These are phyloP conservation scores for Podospora sp. DNA, from an alignment of 495 filamentous ascomycete genomes.

Conservation along the genomic window DNA sequence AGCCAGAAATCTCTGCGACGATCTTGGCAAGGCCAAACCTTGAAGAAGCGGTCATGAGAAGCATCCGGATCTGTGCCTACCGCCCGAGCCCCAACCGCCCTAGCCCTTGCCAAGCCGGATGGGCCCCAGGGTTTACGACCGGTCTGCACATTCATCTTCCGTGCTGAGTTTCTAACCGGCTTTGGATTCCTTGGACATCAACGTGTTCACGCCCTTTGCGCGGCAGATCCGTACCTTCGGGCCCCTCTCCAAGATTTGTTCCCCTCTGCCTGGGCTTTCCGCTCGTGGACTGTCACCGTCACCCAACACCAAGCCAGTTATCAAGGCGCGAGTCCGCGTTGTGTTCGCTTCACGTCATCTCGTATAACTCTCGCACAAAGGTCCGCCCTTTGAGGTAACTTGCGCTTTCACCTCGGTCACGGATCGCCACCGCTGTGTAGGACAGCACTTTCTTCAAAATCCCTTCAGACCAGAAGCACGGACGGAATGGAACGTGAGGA, in stretches of 20 bases:
- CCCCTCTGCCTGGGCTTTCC: neutral
- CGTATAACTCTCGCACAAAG: neutral
- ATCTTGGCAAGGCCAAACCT: too few species aligned
- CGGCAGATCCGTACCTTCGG: neutral
- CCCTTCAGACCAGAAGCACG: neutral
- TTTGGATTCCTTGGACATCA: neutral
- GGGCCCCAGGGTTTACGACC: constrained; percentile 6
- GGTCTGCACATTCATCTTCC: neutral
- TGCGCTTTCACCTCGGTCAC: neutral
- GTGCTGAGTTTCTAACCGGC: neutral
- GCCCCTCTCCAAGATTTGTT: neutral
- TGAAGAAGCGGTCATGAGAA: neutral
- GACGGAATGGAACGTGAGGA: neutral
- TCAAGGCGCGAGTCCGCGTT: neutral
- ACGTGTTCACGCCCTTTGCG: neutral
- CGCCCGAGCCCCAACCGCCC: neutral
- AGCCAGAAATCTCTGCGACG: neutral
- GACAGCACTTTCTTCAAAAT: neutral
- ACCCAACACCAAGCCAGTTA: neutral
- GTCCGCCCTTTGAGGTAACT: neutral
- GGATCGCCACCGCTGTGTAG: neutral
- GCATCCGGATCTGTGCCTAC: neutral
- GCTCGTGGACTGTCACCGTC: neutral
- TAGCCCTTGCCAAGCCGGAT: constrained; percentile 17
- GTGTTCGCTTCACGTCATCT: neutral